Base-by-base conservation (phyloP, 2,329 filamentous ascomycete species). In the Venturia asperata region DNA sequence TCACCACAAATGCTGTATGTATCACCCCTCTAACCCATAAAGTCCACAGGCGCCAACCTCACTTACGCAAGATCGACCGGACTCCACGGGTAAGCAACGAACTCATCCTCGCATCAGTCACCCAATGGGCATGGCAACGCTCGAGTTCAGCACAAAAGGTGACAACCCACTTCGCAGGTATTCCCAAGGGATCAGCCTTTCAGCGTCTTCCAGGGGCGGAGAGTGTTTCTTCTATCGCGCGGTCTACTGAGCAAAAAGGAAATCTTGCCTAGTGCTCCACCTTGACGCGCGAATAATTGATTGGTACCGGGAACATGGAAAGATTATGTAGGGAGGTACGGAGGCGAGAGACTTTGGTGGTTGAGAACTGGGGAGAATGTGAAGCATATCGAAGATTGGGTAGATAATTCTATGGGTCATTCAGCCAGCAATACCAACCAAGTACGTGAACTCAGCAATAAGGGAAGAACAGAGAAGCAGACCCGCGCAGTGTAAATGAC, bases 221-320 rank as follows among this genome's bases (percentile, higher is more conserved):
- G 27, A 49, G 43, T 47, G 52, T 64, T 64, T 52, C 37, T 55
- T 64, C 30, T 64, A 64, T 64, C 63, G 63, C 63, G 63, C 47
- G 52, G 63, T 55, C 27, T 64, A 64, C 63, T 64, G 63, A 64
- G 63, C 63, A 17, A 60, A 58, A 64, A 64, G 63, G 63, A 64
- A 64, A 41, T 37, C 63, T 64, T 60, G 63, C 63, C 63, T 64
- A 64, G 21, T 64, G 63, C 63, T 64, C 63, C 63, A 64, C 63
- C 63, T 56, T 58, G 61, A 56, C 47, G 52, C 63, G 63, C 63
- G 63, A 64, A 63, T 63, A 11, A n/a, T 34, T 19, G 43, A 5
- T 42, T 43, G 19, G 13, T 19, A 43, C 10, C 24, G 21, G 41
- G 58, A 21, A 43, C n/a, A 2, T 30, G 24, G 1, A 63, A 5